These are phyloP conservation scores for Amanita subjunquillea DNA, from an alignment of 768 basidiomycete species.

Conservation along the genomic window DNA sequence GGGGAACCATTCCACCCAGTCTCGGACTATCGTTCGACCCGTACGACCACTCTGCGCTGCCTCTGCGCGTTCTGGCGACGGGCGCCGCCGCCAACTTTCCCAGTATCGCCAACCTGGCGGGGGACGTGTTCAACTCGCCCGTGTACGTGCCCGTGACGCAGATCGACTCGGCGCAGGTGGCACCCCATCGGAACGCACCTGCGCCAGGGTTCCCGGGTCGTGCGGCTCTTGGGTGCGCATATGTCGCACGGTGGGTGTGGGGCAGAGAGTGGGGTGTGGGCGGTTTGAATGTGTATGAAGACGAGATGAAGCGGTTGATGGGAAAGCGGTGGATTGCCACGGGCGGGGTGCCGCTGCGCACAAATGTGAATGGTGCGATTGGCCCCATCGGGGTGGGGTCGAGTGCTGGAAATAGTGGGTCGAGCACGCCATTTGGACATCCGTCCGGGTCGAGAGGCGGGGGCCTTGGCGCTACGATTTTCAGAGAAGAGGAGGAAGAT, in stretches of 20 bases:
- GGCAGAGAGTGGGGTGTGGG: conserved; percentile 46
- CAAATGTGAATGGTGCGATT: conserved; percentile 39
- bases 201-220: conserved; percentile 59
- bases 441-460: conserved; percentile 15
- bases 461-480: conserved; percentile 34
- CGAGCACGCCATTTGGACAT: conserved; percentile 58
- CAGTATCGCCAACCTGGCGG: conserved; percentile 65
- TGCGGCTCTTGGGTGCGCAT: conserved; percentile 65
- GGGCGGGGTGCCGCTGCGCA: conserved; percentile 47
- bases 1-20: conserved; percentile 21
- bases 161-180: conserved; percentile 65
- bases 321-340: conserved; percentile 67
- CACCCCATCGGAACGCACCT: conserved; percentile 67
- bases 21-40: conserved; percentile 71
- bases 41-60: conserved; percentile 60
- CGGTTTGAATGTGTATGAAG: conserved; percentile 60
- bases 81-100: conserved; percentile 85
- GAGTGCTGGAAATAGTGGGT: conserved; percentile 51
- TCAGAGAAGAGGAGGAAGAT: conserved; percentile 71
- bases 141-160: conserved; percentile 69
- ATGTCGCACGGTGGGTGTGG: conserved; percentile 83
- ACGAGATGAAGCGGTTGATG: conserved; percentile 63
- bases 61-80: conserved; percentile 54
- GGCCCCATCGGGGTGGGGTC: conserved; percentile 9
- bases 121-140: conserved; percentile 76